phyloP scores from a whole-genome alignment of 2,329 filamentous ascomycete species.

The Zelopaecilomyces penicillatus region DNA sequence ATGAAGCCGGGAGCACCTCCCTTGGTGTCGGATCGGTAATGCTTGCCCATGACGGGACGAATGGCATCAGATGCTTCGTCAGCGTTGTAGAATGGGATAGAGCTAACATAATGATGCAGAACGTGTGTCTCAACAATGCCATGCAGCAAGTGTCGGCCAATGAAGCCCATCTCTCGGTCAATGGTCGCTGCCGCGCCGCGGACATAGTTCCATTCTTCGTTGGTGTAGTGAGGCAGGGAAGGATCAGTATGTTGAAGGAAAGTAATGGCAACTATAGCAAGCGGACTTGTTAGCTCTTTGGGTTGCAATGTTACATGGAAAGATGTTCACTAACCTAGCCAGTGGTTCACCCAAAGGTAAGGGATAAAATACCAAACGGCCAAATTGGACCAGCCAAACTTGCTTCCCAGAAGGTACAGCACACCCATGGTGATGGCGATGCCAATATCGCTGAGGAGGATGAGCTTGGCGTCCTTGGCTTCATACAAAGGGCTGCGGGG shows the following conservation, averaged over 20 bases:
- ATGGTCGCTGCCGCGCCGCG: constrained; percentile 93
- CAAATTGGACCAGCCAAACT: constrained; percentile 77
- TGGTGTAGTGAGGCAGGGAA: constrained; percentile 83
- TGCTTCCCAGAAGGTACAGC: constrained; percentile 63
- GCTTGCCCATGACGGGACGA: constrained; percentile 86
- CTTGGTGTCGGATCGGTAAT: constrained; percentile 79
- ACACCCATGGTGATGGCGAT: constrained; percentile 52
- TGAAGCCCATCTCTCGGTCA: constrained; percentile 94
- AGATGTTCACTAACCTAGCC: constrained; percentile 66
- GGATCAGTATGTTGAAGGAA: constrained; percentile 97
- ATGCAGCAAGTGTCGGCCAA: constrained; percentile 83
- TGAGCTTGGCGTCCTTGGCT: constrained; percentile 79
- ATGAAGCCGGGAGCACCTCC: constrained; percentile 79
- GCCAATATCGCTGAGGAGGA: constrained; percentile 80
- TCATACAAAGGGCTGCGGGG: constrained; percentile 85
- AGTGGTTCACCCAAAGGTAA: constrained; percentile 98
- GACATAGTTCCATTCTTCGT: constrained; percentile 82
- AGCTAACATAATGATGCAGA: constrained; percentile 93
- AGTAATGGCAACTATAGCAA: constrained; percentile 79
- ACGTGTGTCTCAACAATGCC: constrained; percentile 98
- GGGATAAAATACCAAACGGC: constrained; percentile 91
- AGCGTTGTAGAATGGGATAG: constrained; percentile 93
- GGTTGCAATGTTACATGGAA: neutral
- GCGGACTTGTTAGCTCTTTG: constrained; percentile 16
- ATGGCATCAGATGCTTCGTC: constrained; percentile 92